A percentile compares a stretch with the other conserved stretches of the same genome.
Conservation (phyloP, 2,329 filamentous ascomycete species). For the Aspergillus tamarii region DNA sequence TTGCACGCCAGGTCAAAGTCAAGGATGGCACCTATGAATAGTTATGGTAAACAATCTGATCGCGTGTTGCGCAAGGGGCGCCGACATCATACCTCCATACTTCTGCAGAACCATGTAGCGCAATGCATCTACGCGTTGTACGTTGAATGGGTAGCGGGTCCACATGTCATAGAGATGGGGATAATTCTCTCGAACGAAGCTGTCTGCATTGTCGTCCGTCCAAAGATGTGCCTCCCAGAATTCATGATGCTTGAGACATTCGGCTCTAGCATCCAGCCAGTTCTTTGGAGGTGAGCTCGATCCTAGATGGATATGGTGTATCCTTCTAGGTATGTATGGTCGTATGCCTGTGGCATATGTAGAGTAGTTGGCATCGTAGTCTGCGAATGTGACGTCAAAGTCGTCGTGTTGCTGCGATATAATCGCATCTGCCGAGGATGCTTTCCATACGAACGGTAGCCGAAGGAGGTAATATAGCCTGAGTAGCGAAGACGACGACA, state of each 20-base stretch:
- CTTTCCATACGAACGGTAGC: constrained; percentile 14
- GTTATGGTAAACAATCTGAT: not conserved
- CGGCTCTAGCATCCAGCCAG: constrained; percentile 20
- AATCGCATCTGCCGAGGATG: not conserved
- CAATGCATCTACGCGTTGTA: constrained; percentile 27
- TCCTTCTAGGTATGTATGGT: constrained; percentile 3
- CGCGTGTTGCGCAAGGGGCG: not conserved
- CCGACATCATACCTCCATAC: constrained; percentile 20
- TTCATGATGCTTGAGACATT: constrained; percentile 22
- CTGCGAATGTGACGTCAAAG: constrained; percentile 14
- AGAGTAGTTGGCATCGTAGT: constrained; percentile 3
- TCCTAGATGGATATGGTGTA: constrained; percentile 23
- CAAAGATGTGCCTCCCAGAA: constrained; percentile 22
- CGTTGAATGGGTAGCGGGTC: constrained; percentile 22
- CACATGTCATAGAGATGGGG: constrained; percentile 22
- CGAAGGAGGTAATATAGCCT: constrained; percentile 12
- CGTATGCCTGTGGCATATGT: not conserved
- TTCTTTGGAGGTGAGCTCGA: constrained; percentile 11
- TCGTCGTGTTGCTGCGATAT: constrained; percentile 7
- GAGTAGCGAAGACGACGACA: not conserved
- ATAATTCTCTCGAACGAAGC: constrained; percentile 21
- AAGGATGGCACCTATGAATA: constrained; percentile 25
- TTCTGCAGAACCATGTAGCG: constrained; percentile 27
- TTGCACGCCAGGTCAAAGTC: constrained; percentile 46
- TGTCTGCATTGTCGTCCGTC: constrained; percentile 17